Evolutionary conservation across 164 flowering plant genomes (phyloP).

Genomic region (Nymphaea thermarum): DNA sequence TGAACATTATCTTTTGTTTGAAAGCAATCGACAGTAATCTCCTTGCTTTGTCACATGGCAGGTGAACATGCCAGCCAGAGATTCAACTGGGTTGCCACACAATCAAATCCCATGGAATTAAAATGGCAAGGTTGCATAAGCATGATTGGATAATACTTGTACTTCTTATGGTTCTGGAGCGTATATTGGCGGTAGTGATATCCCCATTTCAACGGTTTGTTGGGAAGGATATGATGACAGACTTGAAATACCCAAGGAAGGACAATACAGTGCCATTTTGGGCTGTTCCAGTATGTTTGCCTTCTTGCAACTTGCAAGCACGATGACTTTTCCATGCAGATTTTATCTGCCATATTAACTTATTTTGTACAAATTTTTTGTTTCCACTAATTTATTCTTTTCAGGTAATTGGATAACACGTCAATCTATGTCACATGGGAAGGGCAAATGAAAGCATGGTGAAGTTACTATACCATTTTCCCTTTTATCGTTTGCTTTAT

Average conservation of each 20-base stretch:
- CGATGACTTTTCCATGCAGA: background rate
- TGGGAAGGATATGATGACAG: conserved; percentile 78
- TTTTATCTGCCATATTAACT: background rate
- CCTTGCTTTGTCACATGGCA: background rate
- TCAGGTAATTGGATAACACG: conserved; percentile 42
- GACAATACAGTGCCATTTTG: conserved; percentile 25
- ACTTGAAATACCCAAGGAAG: conserved; percentile 33
- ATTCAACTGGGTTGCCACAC: conserved; percentile 71
- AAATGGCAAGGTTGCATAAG: conserved; percentile 56
- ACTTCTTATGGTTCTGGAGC: conserved; percentile 51
- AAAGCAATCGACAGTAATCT: no score
- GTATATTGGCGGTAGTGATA: conserved; percentile 39
- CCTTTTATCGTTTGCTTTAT: no score
- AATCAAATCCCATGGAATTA: conserved; percentile 62
- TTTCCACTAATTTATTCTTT: conserved; percentile 1
- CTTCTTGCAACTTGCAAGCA: background rate
- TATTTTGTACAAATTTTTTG: background rate
- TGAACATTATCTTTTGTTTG: no score
- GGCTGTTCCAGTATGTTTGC: conserved; percentile 26
- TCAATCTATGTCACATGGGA: no score
- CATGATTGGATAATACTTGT: conserved; percentile 78
- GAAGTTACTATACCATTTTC: no score
- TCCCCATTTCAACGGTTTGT: conserved; percentile 88
- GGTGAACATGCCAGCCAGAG: conserved; percentile 23
- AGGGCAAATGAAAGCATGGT: no score